A percentile compares a stretch with the other conserved stretches of the same genome.
These are phyloP conservation scores for Metarhizium brunneum DNA, from an alignment of 2,329 filamentous ascomycete species.

Conservation along the genomic window DNA sequence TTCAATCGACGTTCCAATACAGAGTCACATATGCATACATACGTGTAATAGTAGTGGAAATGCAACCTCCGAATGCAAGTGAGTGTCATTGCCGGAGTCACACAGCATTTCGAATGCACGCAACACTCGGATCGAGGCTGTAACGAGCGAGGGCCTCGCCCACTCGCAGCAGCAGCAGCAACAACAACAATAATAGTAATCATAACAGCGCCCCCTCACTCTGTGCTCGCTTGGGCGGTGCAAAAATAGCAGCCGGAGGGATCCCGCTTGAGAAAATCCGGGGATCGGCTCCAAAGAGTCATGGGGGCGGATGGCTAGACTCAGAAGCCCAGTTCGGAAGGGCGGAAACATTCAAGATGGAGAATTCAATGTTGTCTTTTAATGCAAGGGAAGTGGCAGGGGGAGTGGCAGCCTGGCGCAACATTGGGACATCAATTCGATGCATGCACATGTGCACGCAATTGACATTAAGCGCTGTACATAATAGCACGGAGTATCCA, in stretches of 20 bases:
- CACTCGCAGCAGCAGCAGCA: neutral
- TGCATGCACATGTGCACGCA: too few species aligned
- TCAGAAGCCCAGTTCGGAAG: too few species aligned
- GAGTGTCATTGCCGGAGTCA: neutral
- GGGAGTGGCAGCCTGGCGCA: too few species aligned
- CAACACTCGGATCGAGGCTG: neutral
- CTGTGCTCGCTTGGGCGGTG: neutral
- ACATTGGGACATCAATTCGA: too few species aligned
- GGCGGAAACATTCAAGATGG: too few species aligned
- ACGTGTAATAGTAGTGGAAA: neutral
- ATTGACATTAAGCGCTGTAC: too few species aligned
- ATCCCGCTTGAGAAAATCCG: neutral
- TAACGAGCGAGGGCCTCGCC: neutral
- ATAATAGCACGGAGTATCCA: too few species aligned
- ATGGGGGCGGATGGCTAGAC: neutral
- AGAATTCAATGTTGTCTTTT: too few species aligned
- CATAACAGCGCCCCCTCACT: neutral
- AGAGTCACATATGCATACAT: neutral
- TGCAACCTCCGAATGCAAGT: neutral
- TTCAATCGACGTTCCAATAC: neutral
- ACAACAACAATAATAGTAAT: too few species aligned
- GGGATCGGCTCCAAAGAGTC: neutral
- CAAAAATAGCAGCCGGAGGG: neutral
- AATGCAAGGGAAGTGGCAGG: too few species aligned
- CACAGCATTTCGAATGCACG: neutral